A percentile compares a stretch with the other conserved stretches of the same genome.
These are phyloP conservation scores for Oryza australiensis DNA, from an alignment of 176 grass and related monocot species.

Conservation along the genomic window DNA sequence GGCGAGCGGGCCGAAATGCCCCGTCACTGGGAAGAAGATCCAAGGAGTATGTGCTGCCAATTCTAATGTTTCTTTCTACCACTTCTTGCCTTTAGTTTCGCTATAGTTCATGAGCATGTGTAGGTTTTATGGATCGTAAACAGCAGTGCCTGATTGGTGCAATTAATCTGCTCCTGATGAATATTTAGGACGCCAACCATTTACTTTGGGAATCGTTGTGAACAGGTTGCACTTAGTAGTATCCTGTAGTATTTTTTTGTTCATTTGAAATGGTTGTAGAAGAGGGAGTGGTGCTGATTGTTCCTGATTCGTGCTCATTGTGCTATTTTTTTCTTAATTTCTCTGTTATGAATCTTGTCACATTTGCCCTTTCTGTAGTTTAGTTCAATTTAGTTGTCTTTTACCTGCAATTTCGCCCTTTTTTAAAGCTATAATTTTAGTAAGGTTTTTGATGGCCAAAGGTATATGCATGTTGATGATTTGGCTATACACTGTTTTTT, in stretches of 20 bases:
- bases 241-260: not conserved
- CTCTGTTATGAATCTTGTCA: not conserved
- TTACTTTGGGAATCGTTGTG: not conserved
- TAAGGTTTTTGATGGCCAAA: not conserved
- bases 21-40: constrained; percentile 85
- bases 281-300: not conserved
- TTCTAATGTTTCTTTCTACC: not conserved
- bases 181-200: not conserved
- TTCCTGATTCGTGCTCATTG: not conserved
- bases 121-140: not conserved
- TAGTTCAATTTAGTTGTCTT: not conserved
- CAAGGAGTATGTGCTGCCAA: constrained; percentile 60
- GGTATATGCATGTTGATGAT: not conserved
- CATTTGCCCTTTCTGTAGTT: not conserved
- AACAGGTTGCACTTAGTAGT: not conserved
- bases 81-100: not conserved
- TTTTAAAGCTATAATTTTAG: not conserved
- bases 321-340: not conserved
- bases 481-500: not conserved
- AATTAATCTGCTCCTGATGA: not conserved
- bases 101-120: not conserved
- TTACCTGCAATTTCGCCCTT: not conserved
- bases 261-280: not conserved
- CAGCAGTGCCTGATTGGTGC: not conserved
- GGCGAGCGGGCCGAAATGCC: constrained; percentile 83